These are phyloP conservation scores for Ophiostoma sp. DNA, from an alignment of 2,329 filamentous ascomycete genomes.

Conservation along the genomic window DNA sequence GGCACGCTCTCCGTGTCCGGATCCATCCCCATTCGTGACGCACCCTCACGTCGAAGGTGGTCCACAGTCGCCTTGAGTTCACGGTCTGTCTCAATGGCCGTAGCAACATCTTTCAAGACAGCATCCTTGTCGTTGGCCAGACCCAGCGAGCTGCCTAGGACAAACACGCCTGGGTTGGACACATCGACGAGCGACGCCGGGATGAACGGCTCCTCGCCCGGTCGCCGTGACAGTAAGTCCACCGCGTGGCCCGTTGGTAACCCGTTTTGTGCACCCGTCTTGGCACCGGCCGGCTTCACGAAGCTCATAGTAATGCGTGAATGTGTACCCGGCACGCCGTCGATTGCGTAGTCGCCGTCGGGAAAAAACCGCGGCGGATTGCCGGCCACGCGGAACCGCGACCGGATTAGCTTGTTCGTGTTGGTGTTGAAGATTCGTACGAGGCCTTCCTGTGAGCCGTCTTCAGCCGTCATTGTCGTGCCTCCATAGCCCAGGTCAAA, in stretches of 20 bases:
- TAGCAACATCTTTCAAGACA: conserved; percentile 30
- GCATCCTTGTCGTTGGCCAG: conserved; percentile 25
- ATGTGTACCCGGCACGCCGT: conserved; percentile 43
- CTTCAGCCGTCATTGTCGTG: conserved; percentile 32
- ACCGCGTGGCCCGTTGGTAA: conserved; percentile 43
- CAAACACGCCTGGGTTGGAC: conserved; percentile 46
- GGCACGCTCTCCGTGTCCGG: conserved; percentile 42
- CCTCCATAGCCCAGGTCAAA: conserved; percentile 51
- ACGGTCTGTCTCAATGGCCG: conserved; percentile 37
- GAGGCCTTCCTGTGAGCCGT: conserved; percentile 32
- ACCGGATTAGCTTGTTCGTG: conserved; percentile 56
- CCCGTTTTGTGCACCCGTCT: conserved; percentile 40
- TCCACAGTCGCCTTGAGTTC: conserved; percentile 39
- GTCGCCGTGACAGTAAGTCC: conserved; percentile 36
- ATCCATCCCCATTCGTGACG: conserved; percentile 44
- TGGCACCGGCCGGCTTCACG: conserved; percentile 43
- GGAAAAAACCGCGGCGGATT: conserved; percentile 39
- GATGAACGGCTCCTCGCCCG: conserved; percentile 34
- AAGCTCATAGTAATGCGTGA: conserved; percentile 43
- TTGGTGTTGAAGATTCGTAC: conserved; percentile 71
- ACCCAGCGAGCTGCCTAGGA: conserved; percentile 38
- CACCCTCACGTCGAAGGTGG: conserved; percentile 41
- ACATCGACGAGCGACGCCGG: conserved; percentile 44
- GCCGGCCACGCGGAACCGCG: conserved; percentile 44
- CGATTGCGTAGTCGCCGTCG: conserved; percentile 41